A percentile compares a stretch with the other conserved stretches of the same genome.
Evolutionary conservation across 352 stramenopile genomes (phyloP).

Genomic region (Phytophthora cactorum): DNA sequence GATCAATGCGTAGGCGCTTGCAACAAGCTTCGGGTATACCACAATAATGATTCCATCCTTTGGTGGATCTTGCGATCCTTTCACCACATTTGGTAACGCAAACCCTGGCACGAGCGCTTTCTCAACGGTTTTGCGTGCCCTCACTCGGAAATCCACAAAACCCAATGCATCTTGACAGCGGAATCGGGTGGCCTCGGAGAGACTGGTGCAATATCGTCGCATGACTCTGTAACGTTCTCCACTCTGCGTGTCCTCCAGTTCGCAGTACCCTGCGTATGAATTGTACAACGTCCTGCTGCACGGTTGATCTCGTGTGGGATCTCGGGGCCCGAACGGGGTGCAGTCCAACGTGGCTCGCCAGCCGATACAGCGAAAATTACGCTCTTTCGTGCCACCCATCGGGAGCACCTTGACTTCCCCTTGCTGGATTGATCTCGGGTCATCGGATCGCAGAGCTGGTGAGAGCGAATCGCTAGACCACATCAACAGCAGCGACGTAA

Average conservation of each 20-base stretch:
- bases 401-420: constrained; percentile 8
- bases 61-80: background rate
- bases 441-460: background rate
- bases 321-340: constrained; percentile 21
- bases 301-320: constrained; percentile 14
- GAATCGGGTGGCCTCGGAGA: constrained; percentile 32
- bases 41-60: constrained; percentile 57
- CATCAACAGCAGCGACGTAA: constrained; percentile 14
- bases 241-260: constrained; percentile 35
- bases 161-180: constrained; percentile 44
- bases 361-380: constrained; percentile 26
- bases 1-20: constrained; percentile 45
- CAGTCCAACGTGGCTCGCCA: constrained; percentile 32
- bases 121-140: constrained; percentile 17
- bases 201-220: constrained; percentile 30
- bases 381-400: constrained; percentile 17
- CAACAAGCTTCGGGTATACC: constrained; percentile 54
- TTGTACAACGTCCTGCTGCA: constrained; percentile 24
- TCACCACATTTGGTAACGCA: constrained; percentile 21
- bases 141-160: constrained; percentile 39
- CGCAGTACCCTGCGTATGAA: constrained; percentile 46
- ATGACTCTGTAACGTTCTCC: constrained; percentile 42
- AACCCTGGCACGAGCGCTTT: constrained; percentile 26
- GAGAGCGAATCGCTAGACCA: constrained; percentile 21
- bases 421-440: background rate